phyloP scores from a whole-genome alignment of 768 basidiomycete species.

The Mycena olivaceomarginata region DNA sequence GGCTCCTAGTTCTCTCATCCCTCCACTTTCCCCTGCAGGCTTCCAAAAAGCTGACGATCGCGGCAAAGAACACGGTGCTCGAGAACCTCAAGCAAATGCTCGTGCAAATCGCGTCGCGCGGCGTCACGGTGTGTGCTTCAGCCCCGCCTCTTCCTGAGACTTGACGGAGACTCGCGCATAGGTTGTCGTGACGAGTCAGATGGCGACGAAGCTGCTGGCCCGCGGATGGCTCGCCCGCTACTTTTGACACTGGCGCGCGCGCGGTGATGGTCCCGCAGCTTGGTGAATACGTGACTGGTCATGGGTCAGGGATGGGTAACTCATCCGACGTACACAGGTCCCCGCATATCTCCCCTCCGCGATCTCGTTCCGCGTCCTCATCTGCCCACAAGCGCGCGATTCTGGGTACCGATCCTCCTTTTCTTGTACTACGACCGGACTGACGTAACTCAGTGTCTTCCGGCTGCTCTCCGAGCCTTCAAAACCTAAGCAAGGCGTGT shows the following conservation, averaged over 20 bases:
- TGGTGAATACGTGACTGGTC: constrained; percentile 58
- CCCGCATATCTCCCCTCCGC: constrained; percentile 63
- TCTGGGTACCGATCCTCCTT: constrained; percentile 41
- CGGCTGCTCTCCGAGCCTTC: constrained; percentile 33
- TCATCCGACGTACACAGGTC: constrained; percentile 33
- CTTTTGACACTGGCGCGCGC: constrained; percentile 77
- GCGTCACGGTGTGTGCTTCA: constrained; percentile 66
- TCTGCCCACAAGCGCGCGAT: constrained; percentile 41
- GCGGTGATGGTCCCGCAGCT: constrained; percentile 82
- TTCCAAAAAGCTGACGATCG: constrained; percentile 54
- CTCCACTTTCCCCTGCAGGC: constrained; percentile 82
- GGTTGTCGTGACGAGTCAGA: constrained; percentile 79
- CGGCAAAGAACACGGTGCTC: constrained; percentile 65
- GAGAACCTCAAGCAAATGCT: constrained; percentile 73
- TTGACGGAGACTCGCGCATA: constrained; percentile 42
- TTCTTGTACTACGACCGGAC: not conserved
- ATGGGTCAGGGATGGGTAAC: not conserved
- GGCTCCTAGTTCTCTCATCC: constrained; percentile 79
- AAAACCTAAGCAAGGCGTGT: constrained; percentile 12
- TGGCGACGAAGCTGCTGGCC: constrained; percentile 82
- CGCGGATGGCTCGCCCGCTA: constrained; percentile 78
- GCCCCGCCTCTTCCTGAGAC: not conserved
- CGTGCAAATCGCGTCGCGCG: constrained; percentile 66
- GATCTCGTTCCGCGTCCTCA: constrained; percentile 46
- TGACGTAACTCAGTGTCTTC: constrained; percentile 30